Evolutionary conservation across 257 asterid species (phyloP).

Genomic region (Thymus mandschuricus): DNA sequence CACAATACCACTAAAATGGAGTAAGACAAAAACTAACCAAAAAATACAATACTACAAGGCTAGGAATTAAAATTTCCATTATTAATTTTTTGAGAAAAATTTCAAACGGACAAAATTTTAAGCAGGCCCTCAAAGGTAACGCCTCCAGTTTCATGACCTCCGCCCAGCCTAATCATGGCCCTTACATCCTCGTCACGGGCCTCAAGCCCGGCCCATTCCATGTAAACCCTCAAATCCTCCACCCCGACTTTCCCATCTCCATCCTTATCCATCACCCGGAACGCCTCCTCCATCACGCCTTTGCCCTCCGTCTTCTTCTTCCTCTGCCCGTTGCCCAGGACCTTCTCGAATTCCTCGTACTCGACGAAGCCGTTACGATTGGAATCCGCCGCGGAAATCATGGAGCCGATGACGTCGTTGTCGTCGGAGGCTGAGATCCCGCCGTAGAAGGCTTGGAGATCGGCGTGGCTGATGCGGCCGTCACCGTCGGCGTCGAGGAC

Average conservation of each 20-base stretch:
- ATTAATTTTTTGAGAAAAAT: neutral
- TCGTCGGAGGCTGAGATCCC: constrained; percentile 40
- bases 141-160: constrained; percentile 65
- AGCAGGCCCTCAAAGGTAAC: constrained; percentile 69
- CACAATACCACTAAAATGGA: neutral
- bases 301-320: constrained; percentile 6
- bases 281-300: constrained; percentile 72
- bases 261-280: constrained; percentile 81
- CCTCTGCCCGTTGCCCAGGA: constrained; percentile 37
- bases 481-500: constrained; percentile 81
- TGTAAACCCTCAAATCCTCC: constrained; percentile 65
- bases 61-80: too few relatives aligned
- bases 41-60: too few relatives aligned
- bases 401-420: constrained; percentile 57
- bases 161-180: constrained; percentile 80
- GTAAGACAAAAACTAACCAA: too few relatives aligned
- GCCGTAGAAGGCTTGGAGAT: constrained; percentile 63
- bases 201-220: constrained; percentile 68
- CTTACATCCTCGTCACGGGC: constrained; percentile 73
- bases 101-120: constrained; percentile 64
- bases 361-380: constrained; percentile 78
- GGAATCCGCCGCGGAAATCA: constrained; percentile 70
- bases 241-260: constrained; percentile 89
- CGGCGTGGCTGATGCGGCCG: constrained; percentile 78
- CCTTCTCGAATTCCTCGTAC: constrained; percentile 84